Conservation (phyloP, 2,329 filamentous ascomycete genomes). For the Hypomyces perniciosus region DNA sequence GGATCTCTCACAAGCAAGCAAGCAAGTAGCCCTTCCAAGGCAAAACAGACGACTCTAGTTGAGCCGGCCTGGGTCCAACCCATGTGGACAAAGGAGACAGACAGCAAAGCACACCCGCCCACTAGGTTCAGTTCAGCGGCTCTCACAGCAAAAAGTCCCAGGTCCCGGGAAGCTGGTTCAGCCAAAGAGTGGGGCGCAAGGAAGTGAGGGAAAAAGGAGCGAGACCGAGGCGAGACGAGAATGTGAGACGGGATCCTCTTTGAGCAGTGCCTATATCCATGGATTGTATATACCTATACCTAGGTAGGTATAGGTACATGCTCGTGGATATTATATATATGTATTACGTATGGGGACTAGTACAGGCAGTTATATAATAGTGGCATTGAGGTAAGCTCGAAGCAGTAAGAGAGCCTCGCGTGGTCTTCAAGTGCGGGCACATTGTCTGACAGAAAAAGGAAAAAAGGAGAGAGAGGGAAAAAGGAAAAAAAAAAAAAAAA, state of each 20-base stretch:
- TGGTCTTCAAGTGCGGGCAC: too few relatives aligned
- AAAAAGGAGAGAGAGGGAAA: not conserved
- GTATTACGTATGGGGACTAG: too few relatives aligned
- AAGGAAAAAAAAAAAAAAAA: not conserved
- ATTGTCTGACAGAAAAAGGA: not conserved
- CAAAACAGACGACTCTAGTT: too few relatives aligned
- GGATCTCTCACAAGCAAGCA: not conserved
- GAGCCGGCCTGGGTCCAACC: not conserved
- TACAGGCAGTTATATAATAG: too few relatives aligned
- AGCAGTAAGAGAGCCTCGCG: too few relatives aligned
- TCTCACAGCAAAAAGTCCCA: not conserved
- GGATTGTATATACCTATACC: too few relatives aligned
- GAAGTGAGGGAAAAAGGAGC: not conserved
- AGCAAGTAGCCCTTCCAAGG: too few relatives aligned
- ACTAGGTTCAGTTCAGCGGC: not conserved
- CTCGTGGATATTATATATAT: too few relatives aligned
- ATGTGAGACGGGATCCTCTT: not conserved
- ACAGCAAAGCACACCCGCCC: not conserved
- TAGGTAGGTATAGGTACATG: too few relatives aligned
- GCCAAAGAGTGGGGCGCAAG: not conserved
- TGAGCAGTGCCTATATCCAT: too few relatives aligned
- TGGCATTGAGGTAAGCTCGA: too few relatives aligned
- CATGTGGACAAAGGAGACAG: not conserved
- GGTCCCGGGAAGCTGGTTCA: constrained; percentile 17
- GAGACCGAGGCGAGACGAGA: not conserved